A percentile compares a stretch with the other conserved stretches of the same genome.
Evolutionary conservation across 2,329 filamentous ascomycete genomes (phyloP).

Genomic region (Esteya vermicola): DNA sequence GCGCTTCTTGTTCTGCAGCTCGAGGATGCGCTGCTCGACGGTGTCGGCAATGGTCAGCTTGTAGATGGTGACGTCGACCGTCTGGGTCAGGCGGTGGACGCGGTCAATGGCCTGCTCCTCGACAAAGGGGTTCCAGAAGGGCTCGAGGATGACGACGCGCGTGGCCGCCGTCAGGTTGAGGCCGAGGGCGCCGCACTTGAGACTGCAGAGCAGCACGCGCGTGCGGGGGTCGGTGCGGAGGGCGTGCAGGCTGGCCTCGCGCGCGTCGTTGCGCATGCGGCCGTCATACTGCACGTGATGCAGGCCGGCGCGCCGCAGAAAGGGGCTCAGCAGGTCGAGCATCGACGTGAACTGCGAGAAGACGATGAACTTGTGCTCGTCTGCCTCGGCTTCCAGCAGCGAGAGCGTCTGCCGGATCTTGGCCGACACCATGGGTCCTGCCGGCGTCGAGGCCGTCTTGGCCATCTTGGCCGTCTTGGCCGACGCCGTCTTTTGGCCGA

Average conservation of each 20-base stretch:
- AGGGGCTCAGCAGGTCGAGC: slow-evolving; percentile 91
- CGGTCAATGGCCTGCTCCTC: slow-evolving; percentile 98
- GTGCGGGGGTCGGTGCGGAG: slow-evolving; percentile 63
- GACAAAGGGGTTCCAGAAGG: slow-evolving; percentile 98
- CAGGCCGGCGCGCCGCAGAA: slow-evolving; percentile 61
- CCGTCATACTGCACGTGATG: slow-evolving; percentile 86
- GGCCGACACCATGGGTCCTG: slow-evolving; percentile 45
- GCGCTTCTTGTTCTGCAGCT: slow-evolving; percentile 85
- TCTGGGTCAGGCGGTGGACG: slow-evolving; percentile 96
- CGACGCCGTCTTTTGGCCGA: no score
- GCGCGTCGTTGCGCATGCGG: slow-evolving; percentile 82
- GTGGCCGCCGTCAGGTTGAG: slow-evolving; percentile 90
- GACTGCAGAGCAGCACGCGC: slow-evolving; percentile 76
- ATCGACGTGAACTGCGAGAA: slow-evolving; percentile 98
- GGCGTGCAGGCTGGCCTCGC: slow-evolving; percentile 69
- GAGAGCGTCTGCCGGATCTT: slow-evolving; percentile 80
- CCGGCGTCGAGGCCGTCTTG: no score
- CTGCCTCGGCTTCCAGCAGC: slow-evolving; percentile 65
- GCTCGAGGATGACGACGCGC: slow-evolving; percentile 86
- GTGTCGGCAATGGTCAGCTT: slow-evolving; percentile 77
- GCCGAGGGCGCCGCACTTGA: slow-evolving; percentile 86
- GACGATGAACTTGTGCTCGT: slow-evolving; percentile 89
- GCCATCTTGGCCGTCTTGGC: no score
- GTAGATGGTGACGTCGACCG: slow-evolving; percentile 86
- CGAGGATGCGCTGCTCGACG: slow-evolving; percentile 90